Evolutionary conservation across 2,329 filamentous ascomycete genomes (phyloP).

Genomic region (Paracoccidioides lutzii): DNA sequence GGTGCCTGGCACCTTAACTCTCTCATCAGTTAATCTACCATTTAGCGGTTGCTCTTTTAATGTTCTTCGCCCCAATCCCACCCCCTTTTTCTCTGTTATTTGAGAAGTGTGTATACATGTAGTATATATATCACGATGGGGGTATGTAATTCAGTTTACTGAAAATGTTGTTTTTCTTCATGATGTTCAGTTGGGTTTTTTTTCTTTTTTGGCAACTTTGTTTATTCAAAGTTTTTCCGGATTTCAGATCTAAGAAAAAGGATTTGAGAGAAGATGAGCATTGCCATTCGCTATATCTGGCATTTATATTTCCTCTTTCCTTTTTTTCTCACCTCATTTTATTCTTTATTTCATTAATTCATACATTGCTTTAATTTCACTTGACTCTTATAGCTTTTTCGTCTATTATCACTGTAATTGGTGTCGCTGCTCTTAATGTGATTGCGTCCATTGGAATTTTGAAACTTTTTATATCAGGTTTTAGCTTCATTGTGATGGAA

Average conservation of each 20-base stretch:
- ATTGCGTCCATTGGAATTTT: too few species aligned
- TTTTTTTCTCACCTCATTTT: rapidly evolving
- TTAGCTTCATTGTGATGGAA: too few species aligned
- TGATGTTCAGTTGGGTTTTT: background rate
- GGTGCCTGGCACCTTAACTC: background rate
- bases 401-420: too few species aligned
- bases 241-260: background rate
- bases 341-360: too few species aligned
- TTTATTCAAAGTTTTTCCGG: background rate
- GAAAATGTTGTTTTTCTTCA: background rate
- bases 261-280: background rate
- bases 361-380: too few species aligned
- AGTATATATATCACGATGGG: background rate
- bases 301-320: too few species aligned
- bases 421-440: too few species aligned
- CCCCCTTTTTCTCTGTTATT: conserved; percentile 7
- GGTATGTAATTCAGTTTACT: background rate
- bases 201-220: conserved; percentile 13
- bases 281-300: too few species aligned
- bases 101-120: background rate
- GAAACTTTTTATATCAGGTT: too few species aligned
- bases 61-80: background rate
- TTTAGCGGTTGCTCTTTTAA: background rate
- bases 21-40: background rate
- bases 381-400: too few species aligned